These are phyloP conservation scores for Dioscorea alata DNA, from an alignment of 106 monocot genomes.

Conservation along the genomic window DNA sequence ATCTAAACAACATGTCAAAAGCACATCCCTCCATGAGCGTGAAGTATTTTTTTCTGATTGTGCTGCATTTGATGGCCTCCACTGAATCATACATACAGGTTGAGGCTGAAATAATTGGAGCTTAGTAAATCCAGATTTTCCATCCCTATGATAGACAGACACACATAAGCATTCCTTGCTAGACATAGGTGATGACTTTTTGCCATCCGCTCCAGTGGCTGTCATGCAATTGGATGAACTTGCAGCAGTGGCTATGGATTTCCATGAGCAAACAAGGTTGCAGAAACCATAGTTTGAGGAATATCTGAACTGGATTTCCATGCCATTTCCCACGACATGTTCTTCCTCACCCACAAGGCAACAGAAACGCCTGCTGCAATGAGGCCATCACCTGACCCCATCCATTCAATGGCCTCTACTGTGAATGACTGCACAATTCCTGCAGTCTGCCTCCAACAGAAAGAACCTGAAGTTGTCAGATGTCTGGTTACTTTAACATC, in stretches of 20 bases:
- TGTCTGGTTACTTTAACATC: neutral
- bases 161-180: slow-evolving; percentile 31
- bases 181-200: slow-evolving; percentile 8
- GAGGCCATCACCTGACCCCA: slow-evolving; percentile 77
- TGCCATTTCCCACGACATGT: slow-evolving; percentile 50
- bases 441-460: slow-evolving; percentile 62
- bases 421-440: slow-evolving; percentile 44
- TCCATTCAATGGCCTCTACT: slow-evolving; percentile 76
- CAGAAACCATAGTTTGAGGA: slow-evolving; percentile 68
- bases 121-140: slow-evolving; percentile 31
- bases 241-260: slow-evolving; percentile 60
- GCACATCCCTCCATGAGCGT: slow-evolving; percentile 41
- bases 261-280: slow-evolving; percentile 62
- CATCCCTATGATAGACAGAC: slow-evolving; percentile 51
- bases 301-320: slow-evolving; percentile 51
- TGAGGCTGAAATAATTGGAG: slow-evolving; percentile 63
- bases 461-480: slow-evolving; percentile 42
- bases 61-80: slow-evolving; percentile 55
- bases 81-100: slow-evolving; percentile 75
- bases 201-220: neutral
- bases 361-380: slow-evolving; percentile 59
- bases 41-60: slow-evolving; percentile 23
- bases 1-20: slow-evolving; percentile 87
- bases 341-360: slow-evolving; percentile 50
- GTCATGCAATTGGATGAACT: neutral